These are phyloP conservation scores for Nannochloropsis gaditana DNA, from an alignment of 108 stramenopile species.

Conservation along the genomic window DNA sequence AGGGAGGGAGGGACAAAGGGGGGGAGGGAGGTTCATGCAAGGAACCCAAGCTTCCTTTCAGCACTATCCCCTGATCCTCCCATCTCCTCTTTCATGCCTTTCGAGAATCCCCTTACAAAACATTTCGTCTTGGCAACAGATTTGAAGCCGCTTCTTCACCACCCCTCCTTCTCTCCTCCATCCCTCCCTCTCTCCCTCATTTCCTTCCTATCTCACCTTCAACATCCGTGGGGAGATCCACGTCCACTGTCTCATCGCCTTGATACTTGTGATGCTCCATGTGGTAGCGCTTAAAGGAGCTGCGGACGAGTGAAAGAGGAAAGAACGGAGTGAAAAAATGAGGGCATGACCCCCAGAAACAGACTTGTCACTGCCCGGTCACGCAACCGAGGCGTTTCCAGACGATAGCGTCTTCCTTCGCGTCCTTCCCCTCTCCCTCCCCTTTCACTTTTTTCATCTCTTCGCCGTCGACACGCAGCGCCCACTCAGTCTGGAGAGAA, in stretches of 20 bases:
- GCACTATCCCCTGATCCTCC: background rate
- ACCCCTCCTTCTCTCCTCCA: background rate
- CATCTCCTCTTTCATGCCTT: no score
- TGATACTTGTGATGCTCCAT: slow-evolving; percentile 79
- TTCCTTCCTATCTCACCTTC: slow-evolving; percentile 56
- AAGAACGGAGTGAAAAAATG: background rate
- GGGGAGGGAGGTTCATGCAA: background rate
- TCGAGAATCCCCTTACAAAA: no score
- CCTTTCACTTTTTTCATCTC: background rate
- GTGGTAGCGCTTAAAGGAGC: slow-evolving; percentile 86
- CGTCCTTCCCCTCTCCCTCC: background rate
- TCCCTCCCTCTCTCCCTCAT: slow-evolving; percentile 25
- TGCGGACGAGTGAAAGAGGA: background rate
- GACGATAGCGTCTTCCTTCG: background rate
- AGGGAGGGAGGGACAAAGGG: background rate
- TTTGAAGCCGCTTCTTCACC: background rate
- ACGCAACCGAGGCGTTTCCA: no score
- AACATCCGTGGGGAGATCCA: slow-evolving; percentile 71
- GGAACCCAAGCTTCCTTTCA: background rate
- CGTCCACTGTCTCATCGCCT: slow-evolving; percentile 73
- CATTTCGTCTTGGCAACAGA: no score
- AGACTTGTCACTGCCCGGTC: background rate
- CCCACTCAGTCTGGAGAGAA: no score
- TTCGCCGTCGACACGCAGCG: no score
- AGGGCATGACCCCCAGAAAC: background rate